Percentiles rank a stretch among this genome's conserved stretches.
Evolutionary conservation across 148 eudicot genomes (phyloP).

Genomic region (Hydrangea macrophylla): DNA sequence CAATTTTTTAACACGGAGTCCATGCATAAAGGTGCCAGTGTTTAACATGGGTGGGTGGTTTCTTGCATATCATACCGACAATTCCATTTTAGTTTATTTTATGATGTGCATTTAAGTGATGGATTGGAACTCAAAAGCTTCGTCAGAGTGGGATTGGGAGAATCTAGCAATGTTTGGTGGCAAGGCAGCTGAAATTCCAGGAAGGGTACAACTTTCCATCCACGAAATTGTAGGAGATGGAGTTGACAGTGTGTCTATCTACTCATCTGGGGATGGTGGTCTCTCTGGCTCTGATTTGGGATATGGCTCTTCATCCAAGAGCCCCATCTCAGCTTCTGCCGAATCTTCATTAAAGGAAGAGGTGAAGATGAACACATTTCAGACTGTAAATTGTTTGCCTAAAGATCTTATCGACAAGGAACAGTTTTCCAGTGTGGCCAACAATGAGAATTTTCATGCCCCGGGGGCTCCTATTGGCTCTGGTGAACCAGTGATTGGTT

Average conservation of each 20-base stretch:
- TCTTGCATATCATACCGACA: background rate
- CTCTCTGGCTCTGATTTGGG: constrained; percentile 44
- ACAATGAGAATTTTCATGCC: constrained; percentile 20
- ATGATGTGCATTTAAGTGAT: constrained; percentile 36
- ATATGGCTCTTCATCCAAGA: constrained; percentile 45
- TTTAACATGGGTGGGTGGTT: background rate
- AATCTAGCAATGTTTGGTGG: constrained; percentile 41
- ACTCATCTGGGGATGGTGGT: constrained; percentile 39
- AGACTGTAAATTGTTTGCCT: constrained; percentile 33
- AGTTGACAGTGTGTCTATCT: constrained; percentile 39
- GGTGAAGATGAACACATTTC: constrained; percentile 26
- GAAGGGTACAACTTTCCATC: constrained; percentile 37
- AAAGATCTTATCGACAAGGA: constrained; percentile 33
- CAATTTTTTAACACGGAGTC: background rate
- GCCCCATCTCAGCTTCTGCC: constrained; percentile 51
- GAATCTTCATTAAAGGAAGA: constrained; percentile 42
- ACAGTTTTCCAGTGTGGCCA: constrained; percentile 27
- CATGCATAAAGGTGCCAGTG: background rate
- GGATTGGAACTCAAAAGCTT: constrained; percentile 46
- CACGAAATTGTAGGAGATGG: constrained; percentile 44
- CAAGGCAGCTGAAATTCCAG: constrained; percentile 33
- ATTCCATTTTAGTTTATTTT: background rate
- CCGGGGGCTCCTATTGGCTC: constrained; percentile 44
- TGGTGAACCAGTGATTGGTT: constrained; percentile 53
- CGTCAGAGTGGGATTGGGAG: constrained; percentile 58